These are phyloP conservation scores for Cutaneotrichosporon cutaneum DNA, from an alignment of 1,284 basidiomycete genomes.

Conservation along the genomic window DNA sequence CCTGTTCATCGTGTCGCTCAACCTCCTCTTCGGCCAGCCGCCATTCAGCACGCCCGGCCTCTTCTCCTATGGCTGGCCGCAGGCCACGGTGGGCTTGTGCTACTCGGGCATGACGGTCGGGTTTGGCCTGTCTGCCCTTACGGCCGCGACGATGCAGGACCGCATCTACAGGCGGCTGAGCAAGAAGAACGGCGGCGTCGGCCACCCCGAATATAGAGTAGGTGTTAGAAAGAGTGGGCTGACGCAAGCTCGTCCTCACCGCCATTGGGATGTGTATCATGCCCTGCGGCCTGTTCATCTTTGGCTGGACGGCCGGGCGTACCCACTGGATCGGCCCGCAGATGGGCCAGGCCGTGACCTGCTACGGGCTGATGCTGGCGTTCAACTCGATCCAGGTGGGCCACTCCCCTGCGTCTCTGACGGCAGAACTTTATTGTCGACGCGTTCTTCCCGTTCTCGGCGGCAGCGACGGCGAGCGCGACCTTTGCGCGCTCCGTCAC, in stretches of 20 bases:
- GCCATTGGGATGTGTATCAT: constrained; percentile 56
- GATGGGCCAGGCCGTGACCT: constrained; percentile 43
- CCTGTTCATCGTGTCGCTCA: constrained; percentile 54
- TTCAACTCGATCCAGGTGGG: constrained; percentile 53
- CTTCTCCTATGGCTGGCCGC: constrained; percentile 53
- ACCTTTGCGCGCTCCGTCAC: constrained; percentile 47
- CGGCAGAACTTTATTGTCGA: constrained; percentile 52
- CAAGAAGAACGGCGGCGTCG: constrained; percentile 36
- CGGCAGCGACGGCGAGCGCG: constrained; percentile 53
- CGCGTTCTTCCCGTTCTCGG: constrained; percentile 55
- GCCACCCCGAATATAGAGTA: constrained; percentile 53
- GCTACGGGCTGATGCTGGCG: constrained; percentile 49
- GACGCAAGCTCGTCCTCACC: constrained; percentile 47
- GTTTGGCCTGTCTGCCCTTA: constrained; percentile 47
- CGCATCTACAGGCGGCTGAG: constrained; percentile 51
- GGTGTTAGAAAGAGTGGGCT: constrained; percentile 14
- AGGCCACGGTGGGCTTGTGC: constrained; percentile 48
- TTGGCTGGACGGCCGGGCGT: constrained; percentile 45
- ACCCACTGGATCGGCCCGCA: constrained; percentile 52
- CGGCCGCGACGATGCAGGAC: constrained; percentile 52
- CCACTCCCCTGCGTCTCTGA: background rate
- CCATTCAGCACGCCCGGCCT: constrained; percentile 42
- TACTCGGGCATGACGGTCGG: constrained; percentile 55
- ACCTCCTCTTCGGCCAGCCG: constrained; percentile 51
- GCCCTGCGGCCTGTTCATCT: constrained; percentile 53